phyloP scores from a whole-genome alignment of 75 land plant genomes.

The Cunninghamia lanceolata region DNA sequence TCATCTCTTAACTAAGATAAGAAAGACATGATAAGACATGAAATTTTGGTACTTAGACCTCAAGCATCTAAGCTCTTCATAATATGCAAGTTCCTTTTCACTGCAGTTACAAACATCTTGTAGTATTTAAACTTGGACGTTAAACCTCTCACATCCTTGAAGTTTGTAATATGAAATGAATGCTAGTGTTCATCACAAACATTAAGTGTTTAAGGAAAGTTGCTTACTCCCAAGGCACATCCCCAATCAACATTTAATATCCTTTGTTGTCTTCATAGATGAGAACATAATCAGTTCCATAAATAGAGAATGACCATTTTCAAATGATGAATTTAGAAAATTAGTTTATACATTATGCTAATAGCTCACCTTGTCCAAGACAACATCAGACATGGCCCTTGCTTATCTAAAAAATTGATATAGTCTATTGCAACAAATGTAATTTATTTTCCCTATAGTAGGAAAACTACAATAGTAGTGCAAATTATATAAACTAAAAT shows the following conservation, averaged over 20 bases:
- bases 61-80: constrained; percentile 68
- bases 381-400: too few relatives aligned
- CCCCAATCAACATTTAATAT: constrained; percentile 52
- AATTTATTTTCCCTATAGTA: too few relatives aligned
- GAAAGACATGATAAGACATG: not conserved
- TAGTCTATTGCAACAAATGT: too few relatives aligned
- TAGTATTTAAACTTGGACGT: not conserved
- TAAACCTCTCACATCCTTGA: not conserved
- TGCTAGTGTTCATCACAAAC: not conserved
- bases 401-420: too few relatives aligned
- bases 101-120: constrained; percentile 71
- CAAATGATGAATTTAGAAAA: not conserved
- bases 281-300: constrained; percentile 28
- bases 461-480: too few relatives aligned
- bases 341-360: not conserved
- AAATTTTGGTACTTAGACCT: constrained; percentile 41
- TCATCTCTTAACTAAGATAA: not conserved
- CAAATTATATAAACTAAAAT: too few relatives aligned
- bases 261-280: constrained; percentile 55
- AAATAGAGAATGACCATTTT: not conserved
- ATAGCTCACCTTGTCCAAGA: not conserved
- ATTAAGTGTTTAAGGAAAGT: not conserved
- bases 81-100: constrained; percentile 70
- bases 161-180: not conserved
- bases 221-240: constrained; percentile 52